These are phyloP conservation scores for Grosmannia huntii DNA, from an alignment of 2,329 filamentous ascomycete species.

Conservation along the genomic window DNA sequence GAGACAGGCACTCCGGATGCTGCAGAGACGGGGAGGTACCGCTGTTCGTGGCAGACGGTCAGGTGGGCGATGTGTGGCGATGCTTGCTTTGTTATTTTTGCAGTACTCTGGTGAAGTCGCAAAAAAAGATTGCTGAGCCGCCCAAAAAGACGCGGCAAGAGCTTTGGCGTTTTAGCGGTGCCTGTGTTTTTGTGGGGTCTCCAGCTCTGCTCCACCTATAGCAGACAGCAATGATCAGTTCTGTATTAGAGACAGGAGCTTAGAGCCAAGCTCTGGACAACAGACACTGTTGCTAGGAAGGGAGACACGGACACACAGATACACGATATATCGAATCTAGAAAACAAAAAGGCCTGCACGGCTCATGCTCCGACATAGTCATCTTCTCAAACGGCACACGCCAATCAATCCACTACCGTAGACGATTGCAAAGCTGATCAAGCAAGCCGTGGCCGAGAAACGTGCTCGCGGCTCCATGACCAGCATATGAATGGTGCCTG, in stretches of 20 bases:
- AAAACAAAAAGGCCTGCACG: background rate
- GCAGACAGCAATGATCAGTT: background rate
- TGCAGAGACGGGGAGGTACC: background rate
- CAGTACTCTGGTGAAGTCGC: constrained; percentile 5
- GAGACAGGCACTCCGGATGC: background rate
- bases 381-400: background rate
- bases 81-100: background rate
- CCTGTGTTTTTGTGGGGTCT: constrained; percentile 5
- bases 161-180: constrained; percentile 7
- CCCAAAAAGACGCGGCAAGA: constrained; percentile 11
- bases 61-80: background rate
- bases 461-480: background rate
- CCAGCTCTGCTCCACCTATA: constrained; percentile 1
- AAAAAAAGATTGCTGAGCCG: constrained; percentile 3
- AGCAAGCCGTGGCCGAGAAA: background rate
- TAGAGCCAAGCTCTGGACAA: too few relatives aligned
- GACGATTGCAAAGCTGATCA: background rate
- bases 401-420: background rate
- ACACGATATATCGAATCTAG: background rate
- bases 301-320: too few relatives aligned
- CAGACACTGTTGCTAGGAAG: too few relatives aligned
- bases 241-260: too few relatives aligned
- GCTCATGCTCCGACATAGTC: background rate
- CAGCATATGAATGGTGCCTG: too few relatives aligned
- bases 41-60: background rate